Evolutionary conservation across 495 filamentous ascomycete genomes (phyloP), one percentile per base, ranked within the genome.

Genomic region (Acidomyces sp.): DNA sequence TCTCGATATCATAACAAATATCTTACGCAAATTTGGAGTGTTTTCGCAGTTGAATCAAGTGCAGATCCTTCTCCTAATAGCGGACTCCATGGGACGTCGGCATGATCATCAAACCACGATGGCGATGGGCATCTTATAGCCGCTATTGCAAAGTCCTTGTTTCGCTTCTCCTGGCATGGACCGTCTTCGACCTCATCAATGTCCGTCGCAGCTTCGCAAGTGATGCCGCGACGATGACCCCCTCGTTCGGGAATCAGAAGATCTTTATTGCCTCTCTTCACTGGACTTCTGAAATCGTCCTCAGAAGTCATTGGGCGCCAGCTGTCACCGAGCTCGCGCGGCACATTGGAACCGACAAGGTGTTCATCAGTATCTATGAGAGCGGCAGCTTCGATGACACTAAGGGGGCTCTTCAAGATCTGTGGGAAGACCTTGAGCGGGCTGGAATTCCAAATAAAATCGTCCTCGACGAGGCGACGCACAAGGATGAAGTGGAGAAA

Each of bases 311-410:
- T 45, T 58, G 85, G 4, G 13, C 79, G 1, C 60, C 69, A 1
- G 62, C 85, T 25, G 65, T 69, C 17, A 51, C 62, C 21, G 48
- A 65, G 12, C 60, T 83, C 1, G 34, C 39, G n/a, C n/a, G 23
- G 16, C 28, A 22, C 13, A 21, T 49, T 24, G 81, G 80, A 0
- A 47, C 71, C 0, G 63, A 67, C n/a, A 84, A 85, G 50, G 66
- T 83, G 10, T 84, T 72, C 50, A 67, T 87, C 33, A 76, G 71
- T 25, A 65, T 84, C 13, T 72, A 74, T 46, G 82, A 85, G 50
- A 77, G 71, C 41, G 80, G 80, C 6, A 81, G 77, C 52, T 77
- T 69, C 62, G 82, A 86, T 56, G 58, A 75, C 41, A 74, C 75
- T 9, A 84, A 82, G 58, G 70, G 58, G 2, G 75, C 71, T 4